phyloP scores from a whole-genome alignment of 305 asterid species.

The Fraxinus velutina region DNA sequence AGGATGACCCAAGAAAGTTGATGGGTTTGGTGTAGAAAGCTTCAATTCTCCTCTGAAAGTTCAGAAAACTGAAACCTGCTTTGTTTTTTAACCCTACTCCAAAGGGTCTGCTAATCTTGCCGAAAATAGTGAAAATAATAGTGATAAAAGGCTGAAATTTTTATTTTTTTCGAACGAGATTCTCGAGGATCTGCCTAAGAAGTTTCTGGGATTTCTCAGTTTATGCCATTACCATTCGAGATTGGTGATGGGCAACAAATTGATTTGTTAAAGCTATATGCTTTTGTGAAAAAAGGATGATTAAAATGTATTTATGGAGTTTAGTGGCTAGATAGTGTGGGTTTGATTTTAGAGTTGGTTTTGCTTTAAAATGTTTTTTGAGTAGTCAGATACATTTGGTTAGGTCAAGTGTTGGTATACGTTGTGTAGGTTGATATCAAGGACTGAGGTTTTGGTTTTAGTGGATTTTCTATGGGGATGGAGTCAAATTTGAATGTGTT shows the following conservation, averaged over 20 bases:
- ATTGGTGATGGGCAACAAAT: conserved; percentile 48
- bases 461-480: conserved; percentile 38
- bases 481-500: conserved; percentile 45
- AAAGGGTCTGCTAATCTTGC: background rate
- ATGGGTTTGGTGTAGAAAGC: conserved; percentile 39
- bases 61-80: background rate
- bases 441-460: conserved; percentile 19
- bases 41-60: conserved; percentile 19
- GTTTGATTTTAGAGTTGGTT: conserved; percentile 25
- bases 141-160: conserved; percentile 14
- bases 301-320: conserved; percentile 36
- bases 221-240: conserved; percentile 54
- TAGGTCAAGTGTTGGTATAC: background rate
- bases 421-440: conserved; percentile 16
- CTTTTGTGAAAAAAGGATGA: conserved; percentile 45
- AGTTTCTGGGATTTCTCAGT: conserved; percentile 24
- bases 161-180: conserved; percentile 20
- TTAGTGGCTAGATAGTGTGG: conserved; percentile 53
- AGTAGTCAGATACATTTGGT: conserved; percentile 42
- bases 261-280: conserved; percentile 47
- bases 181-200: conserved; percentile 25
- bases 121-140: background rate
- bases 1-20: background rate
- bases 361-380: conserved; percentile 56
- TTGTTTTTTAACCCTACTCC: conserved; percentile 10